Conservation (phyloP, 257 asterid species). For the Fraxinus cuspidata region DNA sequence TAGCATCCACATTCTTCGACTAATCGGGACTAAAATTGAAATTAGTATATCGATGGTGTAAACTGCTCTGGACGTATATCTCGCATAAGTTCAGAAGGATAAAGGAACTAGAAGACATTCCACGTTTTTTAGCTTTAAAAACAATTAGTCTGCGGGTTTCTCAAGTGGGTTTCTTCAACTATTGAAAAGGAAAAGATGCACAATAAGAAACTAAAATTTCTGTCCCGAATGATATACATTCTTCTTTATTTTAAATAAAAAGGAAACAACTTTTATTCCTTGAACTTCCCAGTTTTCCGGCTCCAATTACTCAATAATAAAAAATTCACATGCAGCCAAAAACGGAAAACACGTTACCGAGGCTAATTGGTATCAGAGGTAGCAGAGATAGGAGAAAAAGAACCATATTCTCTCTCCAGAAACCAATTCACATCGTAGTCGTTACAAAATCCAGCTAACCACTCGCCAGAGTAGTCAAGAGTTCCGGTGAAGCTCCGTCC, state of each 20-base stretch:
- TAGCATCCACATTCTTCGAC: not conserved
- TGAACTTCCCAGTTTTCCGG: not conserved
- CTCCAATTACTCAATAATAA: slow-evolving; percentile 2
- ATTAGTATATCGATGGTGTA: not conserved
- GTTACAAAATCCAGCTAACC: slow-evolving; percentile 34
- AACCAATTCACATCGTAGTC: slow-evolving; percentile 53
- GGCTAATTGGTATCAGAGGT: slow-evolving; percentile 48
- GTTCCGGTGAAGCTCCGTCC: slow-evolving; percentile 41
- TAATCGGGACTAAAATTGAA: not conserved
- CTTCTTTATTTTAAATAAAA: not conserved
- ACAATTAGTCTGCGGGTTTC: slow-evolving; percentile 6
- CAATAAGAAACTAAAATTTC: not conserved
- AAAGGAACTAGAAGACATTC: not conserved
- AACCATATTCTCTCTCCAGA: slow-evolving; percentile 68
- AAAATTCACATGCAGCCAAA: not conserved
- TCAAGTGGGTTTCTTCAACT: slow-evolving; percentile 5
- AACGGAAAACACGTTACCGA: slow-evolving; percentile 44
- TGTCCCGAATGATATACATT: not conserved
- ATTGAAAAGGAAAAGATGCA: too few relatives aligned
- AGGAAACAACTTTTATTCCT: not conserved
- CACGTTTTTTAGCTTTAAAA: not conserved
- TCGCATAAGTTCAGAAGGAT: not conserved
- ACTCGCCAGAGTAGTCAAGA: slow-evolving; percentile 41
- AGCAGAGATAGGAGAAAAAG: slow-evolving; percentile 58
- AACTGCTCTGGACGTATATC: not conserved